Percentiles rank a stretch among this genome's conserved stretches.
Conservation (phyloP, 257 asterid genomes). For the Salvia miltiorrhiza region DNA sequence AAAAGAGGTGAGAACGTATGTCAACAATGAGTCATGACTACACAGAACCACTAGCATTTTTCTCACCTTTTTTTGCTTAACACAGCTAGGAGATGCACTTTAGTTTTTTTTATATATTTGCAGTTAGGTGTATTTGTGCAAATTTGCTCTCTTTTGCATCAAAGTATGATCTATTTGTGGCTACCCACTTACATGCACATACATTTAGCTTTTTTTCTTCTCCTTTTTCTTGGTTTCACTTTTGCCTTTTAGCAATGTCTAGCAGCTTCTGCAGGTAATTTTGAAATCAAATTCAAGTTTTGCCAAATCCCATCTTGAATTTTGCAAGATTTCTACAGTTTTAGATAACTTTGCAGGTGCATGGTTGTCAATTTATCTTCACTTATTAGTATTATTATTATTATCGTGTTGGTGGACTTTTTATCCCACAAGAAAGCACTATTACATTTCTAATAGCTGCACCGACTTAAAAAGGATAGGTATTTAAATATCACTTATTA, state of each 20-base stretch:
- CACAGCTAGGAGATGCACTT: slow-evolving; percentile 20
- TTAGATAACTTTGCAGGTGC: not conserved
- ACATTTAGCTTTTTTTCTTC: not conserved
- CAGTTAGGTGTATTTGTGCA: slow-evolving; percentile 15
- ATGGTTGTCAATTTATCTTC: too few species aligned
- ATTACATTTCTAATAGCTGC: too few species aligned
- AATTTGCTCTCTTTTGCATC: not conserved
- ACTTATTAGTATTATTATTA: too few species aligned
- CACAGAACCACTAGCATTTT: slow-evolving; percentile 25
- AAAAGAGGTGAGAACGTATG: not conserved
- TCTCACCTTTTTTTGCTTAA: slow-evolving; percentile 11
- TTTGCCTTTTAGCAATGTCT: slow-evolving; percentile 7
- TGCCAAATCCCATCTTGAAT: not conserved
- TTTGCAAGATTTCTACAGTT: not conserved
- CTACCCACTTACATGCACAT: not conserved
- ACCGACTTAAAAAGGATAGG: too few species aligned
- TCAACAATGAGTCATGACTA: slow-evolving; percentile 25
- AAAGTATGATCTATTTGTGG: slow-evolving; percentile 3
- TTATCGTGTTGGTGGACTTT: too few species aligned
- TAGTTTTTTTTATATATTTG: not conserved
- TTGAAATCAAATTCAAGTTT: not conserved
- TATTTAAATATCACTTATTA: too few species aligned
- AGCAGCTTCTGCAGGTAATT: slow-evolving; percentile 5
- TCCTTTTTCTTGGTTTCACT: not conserved
- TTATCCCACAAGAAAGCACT: too few species aligned